Base-by-base conservation (phyloP, 208 protist species). In the Trypanosoma vivax region DNA sequence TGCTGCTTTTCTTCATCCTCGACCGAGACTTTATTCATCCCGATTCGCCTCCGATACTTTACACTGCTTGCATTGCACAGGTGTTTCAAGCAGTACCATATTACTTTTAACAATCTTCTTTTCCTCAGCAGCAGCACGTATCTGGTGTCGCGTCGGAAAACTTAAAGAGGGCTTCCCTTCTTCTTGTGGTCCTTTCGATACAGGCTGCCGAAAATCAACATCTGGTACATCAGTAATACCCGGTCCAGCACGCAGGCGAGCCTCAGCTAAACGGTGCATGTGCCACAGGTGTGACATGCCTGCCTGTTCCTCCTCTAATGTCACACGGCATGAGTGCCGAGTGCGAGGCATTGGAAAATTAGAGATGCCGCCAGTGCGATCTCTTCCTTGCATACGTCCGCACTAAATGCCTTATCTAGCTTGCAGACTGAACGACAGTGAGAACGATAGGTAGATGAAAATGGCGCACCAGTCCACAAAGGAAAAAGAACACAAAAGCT, bases 201-300 rank as follows among this genome's bases (percentile, higher is more conserved):
- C 47, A 7, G 65, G 60, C 19, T 73, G 50, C 1, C 49, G 65
- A 31, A 89, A 85, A 52, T 89, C 70, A 0, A 83, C 71, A 0
- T 73, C 70, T 1, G 70, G 69, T 4, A 37, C 60, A 57, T 76
- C 76, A 13, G 68, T 60, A 19, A 83, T 82, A 6, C 70, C 74
- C 40, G 69, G 58, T 13, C 40, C 57, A 1, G 67, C 46, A 10
- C 50, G 57, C 10, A 89, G 60, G 9, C 74, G 73, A 2, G 72
- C 60, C 6, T 56, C 51, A 1, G 81, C 81, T 9, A 89, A 60
- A 1, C 59, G 66, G 43, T 85, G 65, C 49, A 79, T 43, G 53
- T 89, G 81, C 73, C 77, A 84, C 33, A 89, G 51, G 56, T 89
- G 81, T 7, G 52, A 43, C 13, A 89, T 19, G 2, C 76, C 81